Evolutionary conservation across 495 filamentous ascomycete genomes (phyloP).

Genomic region (Lophiostoma macrostomum): DNA sequence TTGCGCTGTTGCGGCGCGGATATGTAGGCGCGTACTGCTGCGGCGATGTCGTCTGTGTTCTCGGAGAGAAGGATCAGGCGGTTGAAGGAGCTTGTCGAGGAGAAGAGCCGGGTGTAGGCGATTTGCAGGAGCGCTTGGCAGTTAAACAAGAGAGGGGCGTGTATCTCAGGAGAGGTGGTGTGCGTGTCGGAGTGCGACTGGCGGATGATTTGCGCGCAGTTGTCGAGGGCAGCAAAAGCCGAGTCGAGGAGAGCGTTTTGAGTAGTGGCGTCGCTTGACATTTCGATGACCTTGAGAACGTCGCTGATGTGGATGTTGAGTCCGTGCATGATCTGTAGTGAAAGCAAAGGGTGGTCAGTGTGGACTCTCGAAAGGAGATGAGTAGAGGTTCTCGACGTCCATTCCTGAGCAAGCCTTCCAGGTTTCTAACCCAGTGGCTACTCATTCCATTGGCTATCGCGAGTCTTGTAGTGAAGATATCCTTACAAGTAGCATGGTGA

Average conservation of each 20-base stretch:
- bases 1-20: background rate
- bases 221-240: slow-evolving; percentile 7
- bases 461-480: too few species aligned
- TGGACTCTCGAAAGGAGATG: too few species aligned
- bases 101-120: slow-evolving; percentile 14
- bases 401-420: too few species aligned
- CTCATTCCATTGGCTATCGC: too few species aligned
- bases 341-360: too few species aligned
- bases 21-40: background rate
- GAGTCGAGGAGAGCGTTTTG: background rate
- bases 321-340: slow-evolving; percentile 23
- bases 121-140: slow-evolving; percentile 21
- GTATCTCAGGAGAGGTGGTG: too few species aligned
- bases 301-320: slow-evolving; percentile 22
- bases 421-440: too few species aligned
- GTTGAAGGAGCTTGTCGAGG: slow-evolving; percentile 5
- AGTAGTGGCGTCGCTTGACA: background rate
- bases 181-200: too few species aligned
- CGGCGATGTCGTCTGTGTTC: slow-evolving; percentile 5
- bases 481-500: slow-evolving; percentile 15
- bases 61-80: slow-evolving; percentile 14
- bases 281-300: slow-evolving; percentile 7
- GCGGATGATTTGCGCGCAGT: slow-evolving; percentile 7
- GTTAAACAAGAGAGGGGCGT: slow-evolving; percentile 26
- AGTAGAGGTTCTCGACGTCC: too few species aligned